phyloP scores from a whole-genome alignment of 805 yeast species.

The Wickerhamiella cacticola region DNA sequence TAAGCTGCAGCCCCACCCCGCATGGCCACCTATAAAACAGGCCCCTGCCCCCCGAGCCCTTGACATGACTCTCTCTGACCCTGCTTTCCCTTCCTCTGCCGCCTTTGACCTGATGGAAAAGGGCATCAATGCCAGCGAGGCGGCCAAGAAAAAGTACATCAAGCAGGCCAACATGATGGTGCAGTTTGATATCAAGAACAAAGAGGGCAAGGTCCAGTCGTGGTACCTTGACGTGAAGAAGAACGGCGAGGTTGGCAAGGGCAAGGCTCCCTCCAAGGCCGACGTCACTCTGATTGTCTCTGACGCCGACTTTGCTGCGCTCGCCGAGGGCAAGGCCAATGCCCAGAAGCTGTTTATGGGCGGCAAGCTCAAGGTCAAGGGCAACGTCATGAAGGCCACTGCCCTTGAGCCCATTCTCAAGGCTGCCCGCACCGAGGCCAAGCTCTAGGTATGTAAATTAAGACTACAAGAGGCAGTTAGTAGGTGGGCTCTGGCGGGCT shows the following conservation, averaged over 20 bases:
- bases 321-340: constrained; percentile 67
- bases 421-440: constrained; percentile 37
- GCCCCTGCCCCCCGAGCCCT: neutral
- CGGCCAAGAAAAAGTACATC: constrained; percentile 27
- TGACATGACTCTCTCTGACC: constrained; percentile 22
- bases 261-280: constrained; percentile 31
- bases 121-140: constrained; percentile 26
- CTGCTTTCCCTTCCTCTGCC: constrained; percentile 31
- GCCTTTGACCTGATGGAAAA: constrained; percentile 31
- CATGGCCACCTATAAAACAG: neutral
- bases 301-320: constrained; percentile 58
- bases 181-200: constrained; percentile 54
- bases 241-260: constrained; percentile 40
- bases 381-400: constrained; percentile 84
- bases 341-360: constrained; percentile 75
- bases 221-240: constrained; percentile 62
- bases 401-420: constrained; percentile 58
- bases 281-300: constrained; percentile 55
- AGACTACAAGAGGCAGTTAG: too few species aligned
- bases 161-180: constrained; percentile 48
- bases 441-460: constrained; percentile 28
- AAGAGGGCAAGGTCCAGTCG: constrained; percentile 43
- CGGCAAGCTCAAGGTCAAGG: constrained; percentile 78
- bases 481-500: too few species aligned
- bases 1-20: constrained; percentile 5